phyloP scores from a whole-genome alignment of 1,284 basidiomycete species.

The Irpex rosettiformis region DNA sequence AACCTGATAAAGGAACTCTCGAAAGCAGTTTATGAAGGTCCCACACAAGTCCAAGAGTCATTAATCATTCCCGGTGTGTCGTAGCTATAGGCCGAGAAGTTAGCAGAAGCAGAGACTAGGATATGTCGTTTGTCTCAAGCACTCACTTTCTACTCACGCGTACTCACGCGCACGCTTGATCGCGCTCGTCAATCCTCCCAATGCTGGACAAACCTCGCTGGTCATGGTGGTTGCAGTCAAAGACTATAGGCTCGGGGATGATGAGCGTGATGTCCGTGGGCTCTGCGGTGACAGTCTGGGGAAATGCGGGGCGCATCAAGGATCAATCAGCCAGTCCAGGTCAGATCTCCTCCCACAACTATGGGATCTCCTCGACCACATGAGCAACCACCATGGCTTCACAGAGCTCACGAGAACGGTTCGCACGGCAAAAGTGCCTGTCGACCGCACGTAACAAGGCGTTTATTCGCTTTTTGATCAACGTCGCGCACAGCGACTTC shows the following conservation, averaged over 20 bases:
- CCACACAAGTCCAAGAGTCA: too few species aligned
- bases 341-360: background rate
- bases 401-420: background rate
- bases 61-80: too few species aligned
- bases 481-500: conserved; percentile 1
- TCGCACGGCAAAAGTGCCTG: background rate
- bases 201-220: background rate
- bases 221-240: background rate
- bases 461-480: conserved; percentile 5
- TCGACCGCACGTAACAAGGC: background rate
- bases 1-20: too few species aligned
- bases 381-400: conserved; percentile 3
- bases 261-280: background rate
- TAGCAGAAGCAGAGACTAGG: too few species aligned
- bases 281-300: conserved; percentile 14
- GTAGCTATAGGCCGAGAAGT: too few species aligned
- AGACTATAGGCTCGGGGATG: background rate
- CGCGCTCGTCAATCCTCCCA: too few species aligned
- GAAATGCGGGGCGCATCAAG: conserved; percentile 12
- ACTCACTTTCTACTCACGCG: too few species aligned
- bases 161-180: too few species aligned
- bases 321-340: background rate
- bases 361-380: background rate
- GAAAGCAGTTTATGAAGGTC: too few species aligned
- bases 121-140: too few species aligned